Conservation (phyloP, 371 early-diverging fungal genomes). For the Mortierella sp. region DNA sequence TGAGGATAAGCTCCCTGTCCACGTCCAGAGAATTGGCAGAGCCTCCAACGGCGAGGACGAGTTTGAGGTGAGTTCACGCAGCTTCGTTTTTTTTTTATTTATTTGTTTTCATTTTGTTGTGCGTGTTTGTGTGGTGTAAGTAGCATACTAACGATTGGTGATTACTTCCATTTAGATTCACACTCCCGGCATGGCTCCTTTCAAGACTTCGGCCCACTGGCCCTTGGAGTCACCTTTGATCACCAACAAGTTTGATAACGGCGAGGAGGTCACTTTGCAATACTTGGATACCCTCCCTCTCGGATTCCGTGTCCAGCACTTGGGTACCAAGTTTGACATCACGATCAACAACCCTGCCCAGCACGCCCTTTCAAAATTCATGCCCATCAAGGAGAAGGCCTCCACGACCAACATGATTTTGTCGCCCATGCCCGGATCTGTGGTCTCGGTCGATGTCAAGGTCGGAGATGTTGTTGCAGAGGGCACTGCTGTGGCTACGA, state of each 20-base stretch:
- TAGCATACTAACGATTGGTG: neutral
- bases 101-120: neutral
- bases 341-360: slow-evolving; percentile 74
- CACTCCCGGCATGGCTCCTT: slow-evolving; percentile 59
- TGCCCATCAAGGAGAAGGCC: slow-evolving; percentile 81
- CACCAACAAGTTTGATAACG: slow-evolving; percentile 63
- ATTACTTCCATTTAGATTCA: slow-evolving; percentile 41
- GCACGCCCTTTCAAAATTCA: slow-evolving; percentile 73
- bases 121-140: neutral
- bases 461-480: slow-evolving; percentile 87
- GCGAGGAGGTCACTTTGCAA: slow-evolving; percentile 77
- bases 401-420: slow-evolving; percentile 81
- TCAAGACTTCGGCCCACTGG: slow-evolving; percentile 75
- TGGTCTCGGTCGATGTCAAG: slow-evolving; percentile 87
- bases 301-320: slow-evolving; percentile 86
- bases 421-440: slow-evolving; percentile 96
- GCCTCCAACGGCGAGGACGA: slow-evolving; percentile 52
- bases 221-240: slow-evolving; percentile 81
- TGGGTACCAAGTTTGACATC: slow-evolving; percentile 89
- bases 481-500: slow-evolving; percentile 89
- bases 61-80: slow-evolving; percentile 39
- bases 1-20: slow-evolving; percentile 60
- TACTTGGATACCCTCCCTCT: slow-evolving; percentile 80
- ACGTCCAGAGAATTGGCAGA: slow-evolving; percentile 53
- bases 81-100: neutral